A percentile compares a stretch with the other conserved stretches of the same genome.
phyloP scores from a whole-genome alignment of 2,329 filamentous ascomycete genomes.

The Fusarium gaditjirri region DNA sequence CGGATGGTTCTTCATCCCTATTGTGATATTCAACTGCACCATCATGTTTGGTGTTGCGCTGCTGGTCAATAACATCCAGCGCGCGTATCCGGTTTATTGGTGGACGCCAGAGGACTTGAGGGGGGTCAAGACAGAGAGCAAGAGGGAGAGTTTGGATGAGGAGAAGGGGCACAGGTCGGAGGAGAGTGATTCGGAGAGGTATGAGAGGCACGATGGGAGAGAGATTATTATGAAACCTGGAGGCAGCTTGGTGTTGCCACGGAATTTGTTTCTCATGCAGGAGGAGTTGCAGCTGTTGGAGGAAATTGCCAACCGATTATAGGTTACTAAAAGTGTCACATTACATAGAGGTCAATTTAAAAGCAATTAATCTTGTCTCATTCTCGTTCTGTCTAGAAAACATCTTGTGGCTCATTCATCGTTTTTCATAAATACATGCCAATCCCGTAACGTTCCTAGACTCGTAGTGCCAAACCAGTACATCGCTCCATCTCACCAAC shows the following conservation, averaged over 20 bases:
- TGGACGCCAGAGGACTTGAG: conserved; percentile 62
- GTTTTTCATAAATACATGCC: not conserved
- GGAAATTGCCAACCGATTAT: conserved; percentile 50
- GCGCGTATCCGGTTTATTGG: conserved; percentile 76
- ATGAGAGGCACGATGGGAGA: conserved; percentile 26
- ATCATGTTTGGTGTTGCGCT: conserved; percentile 73
- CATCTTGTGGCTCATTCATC: not conserved
- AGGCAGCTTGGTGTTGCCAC: conserved; percentile 49
- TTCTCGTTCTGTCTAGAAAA: not conserved
- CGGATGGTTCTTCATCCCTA: conserved; percentile 75
- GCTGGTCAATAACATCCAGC: conserved; percentile 75
- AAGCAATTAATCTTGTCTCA: rapidly evolving
- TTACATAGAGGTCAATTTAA: not conserved
- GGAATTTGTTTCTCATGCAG: conserved; percentile 51
- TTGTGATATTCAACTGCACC: conserved; percentile 68
- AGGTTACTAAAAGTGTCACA: not conserved
- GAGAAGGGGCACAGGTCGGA: conserved; percentile 30
- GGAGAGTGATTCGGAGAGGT: conserved; percentile 24
- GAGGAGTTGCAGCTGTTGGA: conserved; percentile 52
- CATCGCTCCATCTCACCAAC: not conserved
- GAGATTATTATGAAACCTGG: conserved; percentile 51
- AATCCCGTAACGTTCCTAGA: not conserved
- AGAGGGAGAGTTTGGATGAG: conserved; percentile 14
- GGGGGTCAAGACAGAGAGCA: not conserved
- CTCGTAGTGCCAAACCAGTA: not conserved